Percentiles rank a stretch among this genome's conserved stretches.
phyloP scores from a whole-genome alignment of 2,329 filamentous ascomycete genomes.

The Balansia obtecta region DNA sequence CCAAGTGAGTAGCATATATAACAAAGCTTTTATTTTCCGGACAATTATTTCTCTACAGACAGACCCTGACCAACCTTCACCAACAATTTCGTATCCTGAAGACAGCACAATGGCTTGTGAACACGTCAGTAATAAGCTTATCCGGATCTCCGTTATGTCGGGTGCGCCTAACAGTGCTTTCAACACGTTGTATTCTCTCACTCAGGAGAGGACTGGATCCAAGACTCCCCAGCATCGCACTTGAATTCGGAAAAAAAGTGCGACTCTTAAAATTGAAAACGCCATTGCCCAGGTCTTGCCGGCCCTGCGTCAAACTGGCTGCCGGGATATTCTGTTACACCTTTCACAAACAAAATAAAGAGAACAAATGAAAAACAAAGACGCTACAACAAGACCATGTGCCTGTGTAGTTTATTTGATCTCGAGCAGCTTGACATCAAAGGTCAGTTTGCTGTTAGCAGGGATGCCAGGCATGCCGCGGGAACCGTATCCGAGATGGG shows the following conservation, averaged over 20 bases:
- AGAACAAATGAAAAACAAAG: background rate
- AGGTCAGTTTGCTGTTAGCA: conserved; percentile 78
- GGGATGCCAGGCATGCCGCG: conserved; percentile 76
- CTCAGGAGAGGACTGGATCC: conserved; percentile 25
- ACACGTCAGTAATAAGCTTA: conserved; percentile 2
- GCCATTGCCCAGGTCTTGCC: conserved; percentile 7
- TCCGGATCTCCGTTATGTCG: conserved; percentile 4
- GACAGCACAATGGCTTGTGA: background rate
- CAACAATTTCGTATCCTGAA: conserved; percentile 3
- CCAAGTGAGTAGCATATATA: background rate
- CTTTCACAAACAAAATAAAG: conserved; percentile 1
- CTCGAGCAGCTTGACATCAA: conserved; percentile 79
- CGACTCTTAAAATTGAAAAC: conserved; percentile 5
- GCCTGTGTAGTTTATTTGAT: conserved; percentile 51
- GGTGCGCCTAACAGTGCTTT: background rate
- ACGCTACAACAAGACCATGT: background rate
- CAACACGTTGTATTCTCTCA: background rate
- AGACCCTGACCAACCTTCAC: background rate
- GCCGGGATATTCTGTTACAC: conserved; percentile 5
- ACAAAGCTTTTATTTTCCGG: conserved; percentile 8
- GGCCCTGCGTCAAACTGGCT: conserved; percentile 1
- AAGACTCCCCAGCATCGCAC: conserved; percentile 30
- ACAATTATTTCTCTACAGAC: conserved; percentile 1
- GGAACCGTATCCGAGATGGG: conserved; percentile 80
- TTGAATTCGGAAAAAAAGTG: conserved; percentile 1